Conservation (phyloP, 2,329 filamentous ascomycete genomes). For the Colletotrichum aenigma region DNA sequence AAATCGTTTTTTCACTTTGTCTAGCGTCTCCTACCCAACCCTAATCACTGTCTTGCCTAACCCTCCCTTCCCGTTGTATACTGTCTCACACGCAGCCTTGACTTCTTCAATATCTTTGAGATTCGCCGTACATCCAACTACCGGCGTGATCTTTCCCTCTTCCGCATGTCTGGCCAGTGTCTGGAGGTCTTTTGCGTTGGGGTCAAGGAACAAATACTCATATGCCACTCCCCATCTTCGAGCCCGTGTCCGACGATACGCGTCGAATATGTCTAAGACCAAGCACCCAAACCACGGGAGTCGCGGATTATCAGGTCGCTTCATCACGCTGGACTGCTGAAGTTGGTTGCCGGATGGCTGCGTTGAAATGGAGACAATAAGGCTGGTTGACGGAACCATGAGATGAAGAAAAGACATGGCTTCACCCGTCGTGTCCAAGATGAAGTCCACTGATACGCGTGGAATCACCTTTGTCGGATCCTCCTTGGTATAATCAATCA, state of each 20-base stretch:
- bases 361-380: neutral
- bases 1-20: no score
- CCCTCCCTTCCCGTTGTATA: neutral
- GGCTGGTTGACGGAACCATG: neutral
- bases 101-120: neutral
- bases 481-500: neutral
- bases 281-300: neutral
- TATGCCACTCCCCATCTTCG: neutral
- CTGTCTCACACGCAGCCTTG: neutral
- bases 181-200: neutral
- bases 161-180: neutral
- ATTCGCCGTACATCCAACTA: neutral
- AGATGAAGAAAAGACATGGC: neutral
- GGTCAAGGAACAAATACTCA: neutral
- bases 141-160: neutral
- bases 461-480: neutral
- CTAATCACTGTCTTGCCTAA: neutral
- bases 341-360: neutral
- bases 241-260: neutral
- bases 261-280: fast-evolving
- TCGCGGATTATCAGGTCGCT: neutral
- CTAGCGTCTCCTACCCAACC: neutral
- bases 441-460: neutral
- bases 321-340: neutral
- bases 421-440: neutral